Percentiles rank a stretch among this genome's conserved stretches.
Evolutionary conservation across 2,329 filamentous ascomycete genomes (phyloP).

Genomic region (Ascochyta fabae): DNA sequence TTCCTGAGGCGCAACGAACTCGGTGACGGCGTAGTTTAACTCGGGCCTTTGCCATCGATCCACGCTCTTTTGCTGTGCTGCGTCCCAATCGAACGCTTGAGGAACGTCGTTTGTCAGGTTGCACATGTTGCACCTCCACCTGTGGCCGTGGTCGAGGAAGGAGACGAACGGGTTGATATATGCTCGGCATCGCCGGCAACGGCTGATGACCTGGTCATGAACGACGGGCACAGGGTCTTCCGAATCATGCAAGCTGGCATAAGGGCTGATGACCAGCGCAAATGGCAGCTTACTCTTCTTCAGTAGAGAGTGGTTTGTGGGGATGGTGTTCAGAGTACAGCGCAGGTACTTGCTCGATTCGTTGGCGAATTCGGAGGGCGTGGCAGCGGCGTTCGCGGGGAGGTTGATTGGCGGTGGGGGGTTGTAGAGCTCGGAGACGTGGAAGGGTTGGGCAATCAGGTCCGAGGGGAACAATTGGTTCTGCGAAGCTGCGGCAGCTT

Average conservation of each 20-base stretch:
- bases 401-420: conserved; percentile 90
- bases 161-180: conserved; percentile 61
- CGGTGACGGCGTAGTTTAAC: conserved; percentile 94
- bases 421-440: conserved; percentile 88
- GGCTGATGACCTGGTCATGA: conserved; percentile 95
- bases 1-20: conserved; percentile 97
- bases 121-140: conserved; percentile 99
- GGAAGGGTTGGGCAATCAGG: conserved; percentile 89
- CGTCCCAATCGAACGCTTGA: conserved; percentile 99
- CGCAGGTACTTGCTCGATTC: conserved; percentile 93
- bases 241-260: conserved; percentile 87
- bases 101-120: conserved; percentile 98
- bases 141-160: conserved; percentile 94
- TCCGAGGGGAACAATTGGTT: conserved; percentile 95
- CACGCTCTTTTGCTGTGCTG: conserved; percentile 81
- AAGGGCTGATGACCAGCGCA: conserved; percentile 94
- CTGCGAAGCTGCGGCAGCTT: conserved; percentile 43
- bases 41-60: conserved; percentile 93
- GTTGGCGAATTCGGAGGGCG: conserved; percentile 88
- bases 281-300: conserved; percentile 96
- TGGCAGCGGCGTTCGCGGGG: conserved; percentile 91
- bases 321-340: conserved; percentile 92
- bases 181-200: conserved; percentile 91
- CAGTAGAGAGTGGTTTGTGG: conserved; percentile 87
- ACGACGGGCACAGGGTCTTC: conserved; percentile 92